A percentile compares a stretch with the other conserved stretches of the same genome.
Evolutionary conservation across 768 basidiomycete species (phyloP).

Genomic region (Naganishia vishniacii): DNA sequence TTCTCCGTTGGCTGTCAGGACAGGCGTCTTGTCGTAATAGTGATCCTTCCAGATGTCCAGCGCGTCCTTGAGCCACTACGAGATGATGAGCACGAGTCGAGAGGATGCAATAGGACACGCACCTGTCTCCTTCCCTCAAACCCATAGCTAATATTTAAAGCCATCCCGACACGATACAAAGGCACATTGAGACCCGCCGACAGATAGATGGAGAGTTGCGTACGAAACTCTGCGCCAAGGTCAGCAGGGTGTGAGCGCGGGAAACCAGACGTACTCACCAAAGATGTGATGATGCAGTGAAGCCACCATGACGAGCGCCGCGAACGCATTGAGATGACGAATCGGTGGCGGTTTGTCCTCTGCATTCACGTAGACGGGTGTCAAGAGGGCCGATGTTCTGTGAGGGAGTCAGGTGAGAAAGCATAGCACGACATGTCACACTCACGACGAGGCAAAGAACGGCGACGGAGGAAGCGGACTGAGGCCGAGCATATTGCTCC

Average conservation of each 20-base stretch:
- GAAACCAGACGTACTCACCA: neutral
- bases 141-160: conserved; percentile 12
- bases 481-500: conserved; percentile 21
- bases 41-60: conserved; percentile 20
- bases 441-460: conserved; percentile 23
- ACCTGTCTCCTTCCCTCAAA: conserved; percentile 25
- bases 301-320: conserved; percentile 18
- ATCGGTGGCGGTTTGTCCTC: conserved; percentile 13
- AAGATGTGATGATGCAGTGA: conserved; percentile 24
- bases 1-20: conserved; percentile 17
- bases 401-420: neutral
- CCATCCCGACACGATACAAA: conserved; percentile 18
- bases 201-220: conserved; percentile 17
- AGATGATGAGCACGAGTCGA: neutral
- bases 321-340: conserved; percentile 21
- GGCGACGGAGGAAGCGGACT: conserved; percentile 21
- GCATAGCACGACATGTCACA: neutral
- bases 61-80: conserved; percentile 21
- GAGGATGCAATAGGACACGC: neutral
- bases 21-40: conserved; percentile 19
- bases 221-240: conserved; percentile 5
- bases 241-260: neutral
- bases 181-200: conserved; percentile 15
- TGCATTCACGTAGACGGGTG: conserved; percentile 18
- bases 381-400: conserved; percentile 15